These are phyloP conservation scores for Rheum nobile DNA, from an alignment of 148 eudicot genomes.

Conservation along the genomic window DNA sequence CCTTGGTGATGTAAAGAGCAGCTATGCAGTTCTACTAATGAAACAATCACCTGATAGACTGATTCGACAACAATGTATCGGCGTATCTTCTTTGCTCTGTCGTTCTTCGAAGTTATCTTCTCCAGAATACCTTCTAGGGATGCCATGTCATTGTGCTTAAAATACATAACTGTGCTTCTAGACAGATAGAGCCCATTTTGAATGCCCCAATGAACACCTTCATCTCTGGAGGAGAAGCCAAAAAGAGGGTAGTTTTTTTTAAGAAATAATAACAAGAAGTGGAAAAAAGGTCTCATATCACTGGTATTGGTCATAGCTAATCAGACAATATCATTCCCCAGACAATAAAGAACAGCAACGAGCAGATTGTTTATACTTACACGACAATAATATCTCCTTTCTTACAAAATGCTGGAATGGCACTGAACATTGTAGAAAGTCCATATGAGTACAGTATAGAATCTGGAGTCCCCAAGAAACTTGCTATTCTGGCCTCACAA, in stretches of 20 bases:
- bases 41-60: constrained; percentile 66
- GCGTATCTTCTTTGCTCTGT: constrained; percentile 71
- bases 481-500: constrained; percentile 87
- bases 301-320: background rate
- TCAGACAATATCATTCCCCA: background rate
- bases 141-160: constrained; percentile 87
- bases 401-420: constrained; percentile 93
- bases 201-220: constrained; percentile 97
- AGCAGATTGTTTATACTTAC: constrained; percentile 43
- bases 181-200: constrained; percentile 94
- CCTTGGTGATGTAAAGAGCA: background rate
- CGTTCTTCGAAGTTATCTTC: constrained; percentile 57
- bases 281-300: background rate
- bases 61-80: constrained; percentile 93
- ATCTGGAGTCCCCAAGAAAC: constrained; percentile 87
- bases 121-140: constrained; percentile 55
- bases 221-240: constrained; percentile 47
- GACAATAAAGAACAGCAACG: background rate
- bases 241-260: background rate
- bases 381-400: constrained; percentile 84
- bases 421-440: constrained; percentile 91
- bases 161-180: constrained; percentile 85
- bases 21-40: background rate
- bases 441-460: constrained; percentile 94
- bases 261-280: background rate